Conservation (phyloP, 345 rosid genomes). For the Boechera retrofracta region DNA sequence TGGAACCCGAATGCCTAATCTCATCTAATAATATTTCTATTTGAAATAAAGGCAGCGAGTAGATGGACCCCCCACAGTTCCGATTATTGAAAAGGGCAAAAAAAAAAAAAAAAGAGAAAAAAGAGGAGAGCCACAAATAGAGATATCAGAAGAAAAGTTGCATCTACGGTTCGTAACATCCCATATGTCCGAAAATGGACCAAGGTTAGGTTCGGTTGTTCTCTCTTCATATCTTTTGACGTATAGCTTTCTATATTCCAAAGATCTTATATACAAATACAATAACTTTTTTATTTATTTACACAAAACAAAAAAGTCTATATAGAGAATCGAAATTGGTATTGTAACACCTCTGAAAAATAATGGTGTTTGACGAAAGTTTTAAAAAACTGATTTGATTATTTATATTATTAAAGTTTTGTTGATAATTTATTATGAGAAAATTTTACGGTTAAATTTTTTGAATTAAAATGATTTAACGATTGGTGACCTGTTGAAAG, state of each 20-base stretch:
- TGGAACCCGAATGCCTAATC: too few species aligned
- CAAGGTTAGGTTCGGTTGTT: slow-evolving; percentile 33
- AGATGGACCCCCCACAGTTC: slow-evolving; percentile 19
- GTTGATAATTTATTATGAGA: too few species aligned
- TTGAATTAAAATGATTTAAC: too few species aligned
- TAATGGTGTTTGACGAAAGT: too few species aligned
- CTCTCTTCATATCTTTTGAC: slow-evolving; percentile 22
- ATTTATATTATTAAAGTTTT: too few species aligned
- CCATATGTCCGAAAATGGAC: slow-evolving; percentile 41
- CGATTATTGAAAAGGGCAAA: not conserved
- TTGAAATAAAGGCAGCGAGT: slow-evolving; percentile 13
- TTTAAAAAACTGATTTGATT: too few species aligned
- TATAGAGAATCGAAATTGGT: not conserved
- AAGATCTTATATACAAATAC: not conserved
- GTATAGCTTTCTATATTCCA: not conserved
- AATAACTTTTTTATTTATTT: not conserved
- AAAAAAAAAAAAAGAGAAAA: not conserved
- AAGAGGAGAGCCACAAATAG: slow-evolving; percentile 32
- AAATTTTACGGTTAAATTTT: too few species aligned
- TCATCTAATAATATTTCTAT: not conserved
- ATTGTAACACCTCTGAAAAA: too few species aligned
- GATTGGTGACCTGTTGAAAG: too few species aligned
- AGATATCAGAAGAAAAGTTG: slow-evolving; percentile 27
- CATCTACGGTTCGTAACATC: slow-evolving; percentile 50
- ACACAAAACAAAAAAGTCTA: not conserved